Evolutionary conservation across 768 basidiomycete genomes (phyloP).

Genomic region (Boletus rufocinnamomeus): DNA sequence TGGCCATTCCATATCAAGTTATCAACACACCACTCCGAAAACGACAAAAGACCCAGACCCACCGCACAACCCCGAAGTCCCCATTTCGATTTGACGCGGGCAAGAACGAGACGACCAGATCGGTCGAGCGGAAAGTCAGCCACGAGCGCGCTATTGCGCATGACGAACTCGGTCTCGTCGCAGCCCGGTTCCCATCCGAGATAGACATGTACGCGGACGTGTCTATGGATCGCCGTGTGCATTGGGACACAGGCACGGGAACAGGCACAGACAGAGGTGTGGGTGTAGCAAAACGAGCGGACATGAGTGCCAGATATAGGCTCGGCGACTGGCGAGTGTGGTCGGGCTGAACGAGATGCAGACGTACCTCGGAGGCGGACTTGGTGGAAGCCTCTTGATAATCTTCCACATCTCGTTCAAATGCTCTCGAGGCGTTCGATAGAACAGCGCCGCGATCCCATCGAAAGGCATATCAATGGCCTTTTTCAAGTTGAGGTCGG

Average conservation of each 20-base stretch:
- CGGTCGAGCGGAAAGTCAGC: conserved; percentile 30
- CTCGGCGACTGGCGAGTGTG: background rate
- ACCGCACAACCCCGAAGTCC: conserved; percentile 27
- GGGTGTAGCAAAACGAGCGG: background rate
- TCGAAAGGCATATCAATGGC: conserved; percentile 9
- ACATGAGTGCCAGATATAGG: background rate
- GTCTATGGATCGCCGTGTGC: conserved; percentile 9
- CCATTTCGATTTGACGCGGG: conserved; percentile 25
- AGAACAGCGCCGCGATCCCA: conserved; percentile 14
- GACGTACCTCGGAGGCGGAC: conserved; percentile 21
- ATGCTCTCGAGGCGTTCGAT: conserved; percentile 22
- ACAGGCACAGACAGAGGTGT: too few relatives aligned
- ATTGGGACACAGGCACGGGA: too few relatives aligned
- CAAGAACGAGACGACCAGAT: conserved; percentile 22
- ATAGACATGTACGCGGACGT: conserved; percentile 37
- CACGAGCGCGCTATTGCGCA: conserved; percentile 29
- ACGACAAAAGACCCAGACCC: background rate
- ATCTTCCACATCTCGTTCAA: conserved; percentile 29
- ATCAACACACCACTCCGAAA: background rate
- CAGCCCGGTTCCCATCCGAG: conserved; percentile 30
- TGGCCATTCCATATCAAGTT: background rate
- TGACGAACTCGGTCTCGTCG: conserved; percentile 33
- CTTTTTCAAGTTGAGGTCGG: background rate
- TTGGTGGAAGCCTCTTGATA: conserved; percentile 20
- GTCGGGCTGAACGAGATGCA: background rate